These are phyloP conservation scores for Gossypium trilobum DNA, from an alignment of 441 rosid species.

Conservation along the genomic window DNA sequence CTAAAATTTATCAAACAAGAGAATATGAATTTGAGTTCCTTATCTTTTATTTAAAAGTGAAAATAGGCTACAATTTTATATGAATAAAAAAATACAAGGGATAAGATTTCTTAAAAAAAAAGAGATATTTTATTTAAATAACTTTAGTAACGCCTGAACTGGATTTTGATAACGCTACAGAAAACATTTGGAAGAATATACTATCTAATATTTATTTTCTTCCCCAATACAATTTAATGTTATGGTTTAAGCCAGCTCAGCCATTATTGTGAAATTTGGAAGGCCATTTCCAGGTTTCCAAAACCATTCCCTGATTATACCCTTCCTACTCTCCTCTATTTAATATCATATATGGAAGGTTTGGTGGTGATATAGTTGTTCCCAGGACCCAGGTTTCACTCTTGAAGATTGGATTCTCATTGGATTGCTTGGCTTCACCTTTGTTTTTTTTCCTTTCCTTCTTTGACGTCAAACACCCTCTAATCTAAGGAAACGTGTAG, in stretches of 20 bases:
- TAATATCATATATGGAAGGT: neutral
- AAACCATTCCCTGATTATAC: neutral
- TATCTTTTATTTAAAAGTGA: too few species aligned
- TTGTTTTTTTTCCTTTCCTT: neutral
- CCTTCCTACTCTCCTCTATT: neutral
- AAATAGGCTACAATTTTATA: too few species aligned
- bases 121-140: too few species aligned
- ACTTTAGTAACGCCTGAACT: too few species aligned
- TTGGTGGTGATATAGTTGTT: neutral
- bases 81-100: too few species aligned
- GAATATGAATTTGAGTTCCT: too few species aligned
- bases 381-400: neutral
- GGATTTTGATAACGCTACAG: too few species aligned
- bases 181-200: too few species aligned
- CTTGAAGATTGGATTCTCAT: neutral
- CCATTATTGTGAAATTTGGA: neutral
- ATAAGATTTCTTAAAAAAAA: too few species aligned
- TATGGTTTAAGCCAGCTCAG: neutral
- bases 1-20: too few species aligned
- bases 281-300: neutral
- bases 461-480: neutral
- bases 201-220: neutral
- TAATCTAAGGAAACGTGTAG: neutral
- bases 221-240: too few species aligned
- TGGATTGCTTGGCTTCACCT: neutral